These are phyloP conservation scores for Euphorbia corollata DNA, from an alignment of 441 rosid species.

Conservation along the genomic window DNA sequence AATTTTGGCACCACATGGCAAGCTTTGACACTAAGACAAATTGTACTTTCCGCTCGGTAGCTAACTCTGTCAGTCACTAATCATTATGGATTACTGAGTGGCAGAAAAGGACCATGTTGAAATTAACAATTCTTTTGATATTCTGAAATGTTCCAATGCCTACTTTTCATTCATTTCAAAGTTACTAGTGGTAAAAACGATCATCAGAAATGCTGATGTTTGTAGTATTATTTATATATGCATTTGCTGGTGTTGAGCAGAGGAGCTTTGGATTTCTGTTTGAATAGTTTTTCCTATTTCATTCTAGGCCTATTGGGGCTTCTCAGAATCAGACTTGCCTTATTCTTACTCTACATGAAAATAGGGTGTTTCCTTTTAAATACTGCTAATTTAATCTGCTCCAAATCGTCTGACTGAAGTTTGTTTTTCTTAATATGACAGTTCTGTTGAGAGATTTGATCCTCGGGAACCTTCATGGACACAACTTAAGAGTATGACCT, in stretches of 20 bases:
- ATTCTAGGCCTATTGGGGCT: neutral
- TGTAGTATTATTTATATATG: neutral
- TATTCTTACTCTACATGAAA: no score
- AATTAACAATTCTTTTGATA: neutral
- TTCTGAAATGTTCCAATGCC: neutral
- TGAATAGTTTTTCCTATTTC: neutral
- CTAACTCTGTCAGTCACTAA: neutral
- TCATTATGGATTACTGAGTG: neutral
- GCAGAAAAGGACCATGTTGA: neutral
- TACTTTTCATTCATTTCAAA: neutral
- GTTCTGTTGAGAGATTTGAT: slow-evolving; percentile 39
- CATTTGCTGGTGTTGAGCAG: neutral
- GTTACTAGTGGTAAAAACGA: neutral
- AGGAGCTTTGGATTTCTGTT: neutral
- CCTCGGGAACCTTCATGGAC: slow-evolving; percentile 34
- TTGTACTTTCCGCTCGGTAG: neutral
- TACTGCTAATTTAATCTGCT: neutral
- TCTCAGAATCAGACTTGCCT: neutral
- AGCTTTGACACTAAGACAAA: neutral
- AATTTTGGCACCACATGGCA: no score
- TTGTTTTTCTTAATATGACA: slow-evolving; percentile 11
- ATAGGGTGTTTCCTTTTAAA: neutral
- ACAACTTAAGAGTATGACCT: slow-evolving; percentile 23
- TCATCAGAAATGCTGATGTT: neutral
- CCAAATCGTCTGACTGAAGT: neutral